Conservation (phyloP, 768 basidiomycete genomes). For the Cantharellus anzutake region DNA sequence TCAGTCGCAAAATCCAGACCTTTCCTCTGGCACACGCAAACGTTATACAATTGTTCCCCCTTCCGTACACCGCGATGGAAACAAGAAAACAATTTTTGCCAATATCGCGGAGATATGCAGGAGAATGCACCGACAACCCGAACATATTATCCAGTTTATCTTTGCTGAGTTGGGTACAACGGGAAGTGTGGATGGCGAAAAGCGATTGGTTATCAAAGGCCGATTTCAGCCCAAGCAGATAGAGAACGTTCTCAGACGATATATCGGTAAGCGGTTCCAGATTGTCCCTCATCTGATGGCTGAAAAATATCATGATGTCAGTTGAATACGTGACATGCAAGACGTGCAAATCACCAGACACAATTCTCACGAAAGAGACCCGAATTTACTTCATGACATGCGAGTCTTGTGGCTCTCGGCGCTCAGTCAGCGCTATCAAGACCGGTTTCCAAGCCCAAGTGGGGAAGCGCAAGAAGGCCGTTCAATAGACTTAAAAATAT, state of each 20-base stretch:
- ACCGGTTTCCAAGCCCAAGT: constrained; percentile 96
- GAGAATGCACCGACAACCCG: constrained; percentile 93
- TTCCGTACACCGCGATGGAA: constrained; percentile 83
- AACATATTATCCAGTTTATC: constrained; percentile 92
- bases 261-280: constrained; percentile 54
- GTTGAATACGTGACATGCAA: constrained; percentile 99
- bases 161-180: constrained; percentile 98
- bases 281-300: background rate
- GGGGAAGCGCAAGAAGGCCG: constrained; percentile 21
- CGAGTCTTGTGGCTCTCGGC: constrained; percentile 75
- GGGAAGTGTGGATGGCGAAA: constrained; percentile 82
- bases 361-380: constrained; percentile 90
- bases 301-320: constrained; percentile 15
- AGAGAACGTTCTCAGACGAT: constrained; percentile 88
- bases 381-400: constrained; percentile 97
- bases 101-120: constrained; percentile 96
- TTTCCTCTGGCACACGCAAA: constrained; percentile 63
- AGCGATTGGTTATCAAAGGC: constrained; percentile 89
- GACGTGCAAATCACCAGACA: constrained; percentile 98
- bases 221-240: constrained; percentile 97
- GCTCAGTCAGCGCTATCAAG: constrained; percentile 94
- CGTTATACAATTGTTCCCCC: constrained; percentile 96
- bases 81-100: constrained; percentile 93
- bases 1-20: constrained; percentile 85
- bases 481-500: background rate